Evolutionary conservation across 495 filamentous ascomycete species (phyloP), one percentile per base, ranked within the genome.

Genomic region (Neurospora sp.): DNA sequence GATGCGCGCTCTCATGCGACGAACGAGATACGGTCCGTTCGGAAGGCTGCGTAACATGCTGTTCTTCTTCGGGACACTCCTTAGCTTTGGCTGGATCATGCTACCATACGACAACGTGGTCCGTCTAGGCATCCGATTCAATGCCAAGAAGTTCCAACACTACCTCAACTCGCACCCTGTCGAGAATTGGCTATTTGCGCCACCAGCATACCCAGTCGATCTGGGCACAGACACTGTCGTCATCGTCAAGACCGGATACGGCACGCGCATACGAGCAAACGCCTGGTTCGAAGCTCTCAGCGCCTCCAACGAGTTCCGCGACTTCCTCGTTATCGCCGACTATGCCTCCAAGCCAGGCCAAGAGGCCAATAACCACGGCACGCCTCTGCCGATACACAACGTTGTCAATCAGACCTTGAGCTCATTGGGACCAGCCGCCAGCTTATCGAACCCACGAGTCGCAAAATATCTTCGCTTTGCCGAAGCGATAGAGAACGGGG

Each of bases 161-260:
- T 66, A 69, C 14, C 39, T 39, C 16, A 37, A 18, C 2, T 46
- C 69, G 7, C 73, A 68, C n/a, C 71, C 72, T 1, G 74, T 48
- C 10, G 77, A 75, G 72, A 61, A 35, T 0, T 79, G 75, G 78
- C 75, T 76, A 14, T 78, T 69, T 22, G 40, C 68, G 10, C 76
- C 74, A 46, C 72, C 75, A 4, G 16, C 39, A 37, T 74, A 73
- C 31, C 74, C 77, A 0, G 68, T 85, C 71, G 79, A 82, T 40
- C 72, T 78, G 4, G 73, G 71, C 31, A 75, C 77, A 46, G 84
- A 86, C 44, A 74, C 83, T 6, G 79, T 79, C 35, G 77, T 84
- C 53, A 78, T 85, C 53, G 69, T 86, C 22, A 86, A 86, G 74
- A 85, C 84, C 4, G 84, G 84, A 38, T 86, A 80, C 70, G 82